A percentile compares a stretch with the other conserved stretches of the same genome.
Evolutionary conservation across 1,284 basidiomycete genomes (phyloP).

Genomic region (Fomitopsis betulina): DNA sequence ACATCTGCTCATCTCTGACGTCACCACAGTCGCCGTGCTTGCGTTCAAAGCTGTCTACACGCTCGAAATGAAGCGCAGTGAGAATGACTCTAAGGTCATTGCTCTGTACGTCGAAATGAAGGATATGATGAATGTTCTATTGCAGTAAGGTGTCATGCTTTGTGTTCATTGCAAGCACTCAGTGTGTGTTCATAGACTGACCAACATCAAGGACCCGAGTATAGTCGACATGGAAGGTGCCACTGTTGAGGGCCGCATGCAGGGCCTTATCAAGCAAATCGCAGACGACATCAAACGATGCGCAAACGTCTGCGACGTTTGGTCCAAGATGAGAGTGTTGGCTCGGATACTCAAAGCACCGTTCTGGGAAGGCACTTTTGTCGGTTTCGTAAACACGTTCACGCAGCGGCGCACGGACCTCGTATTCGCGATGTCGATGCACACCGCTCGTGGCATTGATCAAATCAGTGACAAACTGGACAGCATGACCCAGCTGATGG

Average conservation of each 20-base stretch:
- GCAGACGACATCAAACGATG: conserved; percentile 28
- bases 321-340: conserved; percentile 26
- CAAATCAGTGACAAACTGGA: conserved; percentile 29
- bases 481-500: conserved; percentile 9
- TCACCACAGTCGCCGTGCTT: conserved; percentile 34
- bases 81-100: conserved; percentile 40
- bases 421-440: conserved; percentile 27
- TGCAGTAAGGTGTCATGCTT: conserved; percentile 30
- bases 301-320: conserved; percentile 29
- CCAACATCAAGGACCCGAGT: conserved; percentile 14
- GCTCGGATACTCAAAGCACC: conserved; percentile 35
- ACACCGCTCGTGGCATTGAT: conserved; percentile 31
- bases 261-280: conserved; percentile 14
- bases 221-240: conserved; percentile 17
- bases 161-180: neutral
- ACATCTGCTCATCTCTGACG: no score
- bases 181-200: conserved; percentile 9
- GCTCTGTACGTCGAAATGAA: conserved; percentile 40
- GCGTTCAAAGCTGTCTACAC: conserved; percentile 40
- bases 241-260: conserved; percentile 18
- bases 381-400: conserved; percentile 30
- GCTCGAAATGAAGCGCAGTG: conserved; percentile 35
- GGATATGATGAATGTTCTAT: conserved; percentile 38
- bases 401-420: conserved; percentile 29
- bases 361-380: conserved; percentile 33